Base-by-base conservation (phyloP, 345 rosid species). In the Salix arbutifolia region DNA sequence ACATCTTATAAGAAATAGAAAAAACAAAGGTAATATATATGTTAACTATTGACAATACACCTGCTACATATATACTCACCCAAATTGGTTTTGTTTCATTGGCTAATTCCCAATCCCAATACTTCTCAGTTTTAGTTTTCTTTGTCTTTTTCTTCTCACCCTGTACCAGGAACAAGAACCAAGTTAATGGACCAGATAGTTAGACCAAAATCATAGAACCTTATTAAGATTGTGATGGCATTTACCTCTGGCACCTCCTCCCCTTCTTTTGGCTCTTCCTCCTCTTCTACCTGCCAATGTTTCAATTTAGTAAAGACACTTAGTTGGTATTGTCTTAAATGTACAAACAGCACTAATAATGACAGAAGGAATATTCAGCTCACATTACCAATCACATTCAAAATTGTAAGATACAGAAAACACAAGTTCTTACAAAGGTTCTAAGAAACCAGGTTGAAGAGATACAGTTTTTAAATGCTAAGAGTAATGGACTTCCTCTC, bases 71-170 rank as follows among this genome's bases (percentile, higher is more conserved):
- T 42, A 70, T 46, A 82, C 97, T 84, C 77, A 96, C 98, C 99
- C 99, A 96, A 79, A 96, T 81, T 1, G 99, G 99, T 83, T 96
- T 93, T 69, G 95, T 93, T 82, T 93, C 98, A 70, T 96, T 96
- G 65, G 94, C 92, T 76, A 96, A 87, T 83, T 93, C 99, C 97
- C 95, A 96, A 68, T 93, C 98, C 99, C 98, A 96, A 77, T 92
- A 96, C 86, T 92, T 93, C 87, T 93, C 99, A 48, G 96, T 92
- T 86, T 90, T 92, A 37, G 97, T 91, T 26, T 88, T 93, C 87
- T 86, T 93, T 81, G 88, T 94, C 85, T 77, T 93, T 74, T 88
- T 91, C 67, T 89, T 89, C 87, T 93, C 97, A 73, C 87, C 96
- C 99, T 91, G 76, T 33, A 73, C 65, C 28, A 73, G 76, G 70